Evolutionary conservation across 2,329 filamentous ascomycete genomes (phyloP), one percentile per base, ranked within the genome.

Genomic region (Colletotrichum scovillei): DNA sequence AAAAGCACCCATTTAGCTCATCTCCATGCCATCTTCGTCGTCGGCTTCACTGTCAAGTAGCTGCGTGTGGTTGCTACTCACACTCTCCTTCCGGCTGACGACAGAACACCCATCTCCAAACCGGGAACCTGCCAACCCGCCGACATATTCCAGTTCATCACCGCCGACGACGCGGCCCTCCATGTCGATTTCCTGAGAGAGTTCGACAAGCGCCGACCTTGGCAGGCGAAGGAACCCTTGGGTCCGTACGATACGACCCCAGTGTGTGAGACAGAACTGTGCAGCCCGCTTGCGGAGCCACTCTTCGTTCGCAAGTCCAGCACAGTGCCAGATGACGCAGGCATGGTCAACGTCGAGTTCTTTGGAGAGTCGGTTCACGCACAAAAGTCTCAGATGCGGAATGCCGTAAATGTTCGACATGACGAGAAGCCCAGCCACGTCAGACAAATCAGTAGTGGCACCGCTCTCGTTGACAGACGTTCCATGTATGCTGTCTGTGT

Each of bases 361-460:
- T 74, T 94, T 93, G 69, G 94, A 93, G 4, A 99, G 88, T 9
- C 97, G 91, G 80, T 98, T 96, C 67, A 98, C 94, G 81, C 96
- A 98, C 1, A 98, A 88, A 8, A 98, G 89, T 24, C 96, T 93
- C 28, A 99, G 90, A 77, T 97, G 95, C 1, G 95, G 95, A 85
- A 99, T 97, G 80, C 98, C 96, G 84, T 99, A 99, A 59, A 98
- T 94, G 81, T 98, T 98, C 56, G 95, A 95, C 94, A 99, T 97
- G 76, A 99, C 96, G 3, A 99, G 89, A 82, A 99, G 91, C 9
- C 97, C 96, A 0, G 97, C 96, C 16, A 98, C 95, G 77, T 98
- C 95, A 35, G 92, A 91, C 24, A 98, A 90, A 62, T 92, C 89
- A 0, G 90, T 90, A 84, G 97, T 94, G 46, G 95, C 93, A 72